Evolutionary conservation across 2,329 filamentous ascomycete genomes (phyloP), one percentile per base, ranked within the genome.

Genomic region (Apiospora saccharicola): DNA sequence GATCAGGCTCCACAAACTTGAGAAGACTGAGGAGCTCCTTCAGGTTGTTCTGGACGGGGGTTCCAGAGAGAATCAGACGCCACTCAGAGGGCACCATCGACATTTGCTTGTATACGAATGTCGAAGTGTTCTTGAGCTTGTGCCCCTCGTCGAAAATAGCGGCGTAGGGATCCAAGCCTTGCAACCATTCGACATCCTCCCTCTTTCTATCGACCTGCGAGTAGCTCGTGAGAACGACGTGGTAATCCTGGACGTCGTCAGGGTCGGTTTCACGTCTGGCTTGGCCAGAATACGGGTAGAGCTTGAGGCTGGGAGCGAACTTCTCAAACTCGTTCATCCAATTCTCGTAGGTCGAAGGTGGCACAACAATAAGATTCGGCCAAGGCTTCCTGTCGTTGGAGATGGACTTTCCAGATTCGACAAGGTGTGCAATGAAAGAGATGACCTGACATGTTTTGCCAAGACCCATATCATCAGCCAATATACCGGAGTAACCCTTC

Each of bases 381-480:
- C 94, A 85, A 79, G 90, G 79, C 84, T 87, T 74, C 84, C 78
- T 76, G 67, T 68, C 26, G 4, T 68, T 68, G 26, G n/a, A 26
- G 24, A 46, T 26, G n/a, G 67, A 68, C 5, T 77, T 69, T 2
- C 76, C 74, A 43, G 89, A 89, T 78, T 95, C 90, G 22, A 93
- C 90, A 37, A 99, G 86, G 77, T 98, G 92, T 22, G 94, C 93
- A 67, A 99, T 87, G 78, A 99, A 94, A 0, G 94, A 91, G 76
- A 99, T 98, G 74, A 98, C 94, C 79, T 99, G 96, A 77, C 95
- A 98, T 0, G 96, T 99, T 86, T 99, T 99, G 67, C 96, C 96
- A 53, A 96, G 86, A 70, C 94, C 96, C 96, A 99, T 99, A 80
- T 99, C 96, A 80, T 99, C 96, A 1, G 96, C 96, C 24, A 99